These are phyloP conservation scores for Lodderomyces orthopsilosis DNA, from an alignment of 1,139 yeast genomes.

Conservation along the genomic window DNA sequence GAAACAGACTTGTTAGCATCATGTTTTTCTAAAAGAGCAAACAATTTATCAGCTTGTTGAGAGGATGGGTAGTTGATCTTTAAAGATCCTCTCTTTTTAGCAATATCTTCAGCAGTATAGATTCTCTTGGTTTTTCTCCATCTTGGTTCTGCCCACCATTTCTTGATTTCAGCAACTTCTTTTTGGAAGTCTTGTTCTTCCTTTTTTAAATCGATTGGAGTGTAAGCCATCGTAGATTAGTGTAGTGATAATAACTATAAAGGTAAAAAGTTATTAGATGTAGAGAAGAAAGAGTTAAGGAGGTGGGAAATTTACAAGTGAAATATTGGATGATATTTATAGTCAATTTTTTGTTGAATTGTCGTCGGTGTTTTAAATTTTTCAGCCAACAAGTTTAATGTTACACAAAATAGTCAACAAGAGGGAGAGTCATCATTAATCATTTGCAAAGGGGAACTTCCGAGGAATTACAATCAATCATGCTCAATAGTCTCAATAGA, in stretches of 20 bases:
- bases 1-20: constrained; percentile 73
- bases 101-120: constrained; percentile 87
- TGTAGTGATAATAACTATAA: constrained; percentile 1
- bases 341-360: not conserved
- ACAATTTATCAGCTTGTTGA: constrained; percentile 80
- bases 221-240: constrained; percentile 42
- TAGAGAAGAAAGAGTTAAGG: not conserved
- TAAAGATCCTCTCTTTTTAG: constrained; percentile 79
- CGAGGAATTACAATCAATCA: no score
- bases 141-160: constrained; percentile 94
- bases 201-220: constrained; percentile 53
- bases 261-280: not conserved
- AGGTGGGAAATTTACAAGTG: not conserved
- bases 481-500: no score
- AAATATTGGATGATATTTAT: constrained; percentile 1
- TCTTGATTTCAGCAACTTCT: constrained; percentile 68
- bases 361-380: not conserved
- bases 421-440: not conserved
- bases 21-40: constrained; percentile 65
- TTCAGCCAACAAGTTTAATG: not conserved
- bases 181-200: constrained; percentile 66
- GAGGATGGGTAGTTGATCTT: constrained; percentile 72
- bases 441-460: no score
- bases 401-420: not conserved
- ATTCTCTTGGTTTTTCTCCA: constrained; percentile 87